Conservation (phyloP, 1,139 yeast genomes). For the Eremothecium gossypii region DNA sequence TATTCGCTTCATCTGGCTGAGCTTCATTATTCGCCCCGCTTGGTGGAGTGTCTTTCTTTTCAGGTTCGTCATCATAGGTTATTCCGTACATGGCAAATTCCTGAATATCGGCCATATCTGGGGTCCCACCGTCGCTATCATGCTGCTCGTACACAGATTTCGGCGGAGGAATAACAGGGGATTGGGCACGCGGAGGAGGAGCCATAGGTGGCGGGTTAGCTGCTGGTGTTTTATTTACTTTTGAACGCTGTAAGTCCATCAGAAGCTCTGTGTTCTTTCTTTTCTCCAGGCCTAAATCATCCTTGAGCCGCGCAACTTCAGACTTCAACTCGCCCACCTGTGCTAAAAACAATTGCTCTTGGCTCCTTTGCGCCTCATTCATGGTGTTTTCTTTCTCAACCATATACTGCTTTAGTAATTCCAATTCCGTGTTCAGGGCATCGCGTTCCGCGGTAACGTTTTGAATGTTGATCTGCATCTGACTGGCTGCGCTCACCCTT, state of each 20-base stretch:
- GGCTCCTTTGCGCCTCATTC: neutral
- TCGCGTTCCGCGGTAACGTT: neutral
- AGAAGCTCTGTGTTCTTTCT: conserved; percentile 8
- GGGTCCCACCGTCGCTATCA: conserved; percentile 19
- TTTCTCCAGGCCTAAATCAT: neutral
- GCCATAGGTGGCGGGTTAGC: neutral
- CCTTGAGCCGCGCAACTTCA: neutral
- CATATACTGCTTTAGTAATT: neutral
- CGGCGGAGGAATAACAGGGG: neutral
- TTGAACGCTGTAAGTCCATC: neutral
- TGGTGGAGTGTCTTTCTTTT: too few species aligned
- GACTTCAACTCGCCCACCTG: neutral
- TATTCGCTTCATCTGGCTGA: too few species aligned
- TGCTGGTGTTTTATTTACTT: neutral
- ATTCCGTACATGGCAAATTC: conserved; percentile 28
- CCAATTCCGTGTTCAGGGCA: neutral
- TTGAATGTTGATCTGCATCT: neutral
- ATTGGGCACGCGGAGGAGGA: neutral
- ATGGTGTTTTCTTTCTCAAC: neutral
- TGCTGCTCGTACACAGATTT: neutral
- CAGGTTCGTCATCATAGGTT: conserved; percentile 17
- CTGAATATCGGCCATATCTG: conserved; percentile 26
- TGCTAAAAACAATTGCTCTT: neutral
- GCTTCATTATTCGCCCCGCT: too few species aligned
- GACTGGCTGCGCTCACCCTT: conserved; percentile 27